Conservation (phyloP, 2,329 filamentous ascomycete genomes). For the Chaetomium olivaceum region DNA sequence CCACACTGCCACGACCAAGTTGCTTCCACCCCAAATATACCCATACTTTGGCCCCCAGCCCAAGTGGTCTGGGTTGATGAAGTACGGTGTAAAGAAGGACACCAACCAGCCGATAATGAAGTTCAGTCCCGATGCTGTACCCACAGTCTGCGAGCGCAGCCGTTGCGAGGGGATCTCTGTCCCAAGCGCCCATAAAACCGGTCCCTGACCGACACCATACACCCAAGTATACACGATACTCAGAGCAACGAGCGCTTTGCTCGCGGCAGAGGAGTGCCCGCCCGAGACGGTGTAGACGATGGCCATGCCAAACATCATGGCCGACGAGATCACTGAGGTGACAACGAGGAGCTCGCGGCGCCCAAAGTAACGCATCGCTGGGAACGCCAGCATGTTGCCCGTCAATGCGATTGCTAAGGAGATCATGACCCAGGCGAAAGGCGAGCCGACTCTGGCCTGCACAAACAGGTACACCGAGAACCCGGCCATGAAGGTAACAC, state of each 20-base stretch:
- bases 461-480: conserved; percentile 32
- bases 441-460: conserved; percentile 29
- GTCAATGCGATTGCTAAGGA: conserved; percentile 31
- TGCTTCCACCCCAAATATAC: conserved; percentile 33
- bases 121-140: conserved; percentile 29
- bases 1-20: conserved; percentile 41
- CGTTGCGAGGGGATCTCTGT: conserved; percentile 33
- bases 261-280: conserved; percentile 15
- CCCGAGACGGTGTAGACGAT: conserved; percentile 31
- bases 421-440: conserved; percentile 32
- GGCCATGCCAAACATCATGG: conserved; percentile 32
- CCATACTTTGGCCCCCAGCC: conserved; percentile 33
- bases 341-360: conserved; percentile 28
- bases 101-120: conserved; percentile 30
- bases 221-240: conserved; percentile 34
- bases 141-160: conserved; percentile 32
- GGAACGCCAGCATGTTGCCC: conserved; percentile 31
- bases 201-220: conserved; percentile 32
- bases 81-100: conserved; percentile 34
- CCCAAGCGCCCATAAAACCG: conserved; percentile 31
- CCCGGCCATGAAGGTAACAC: conserved; percentile 31
- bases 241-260: conserved; percentile 32
- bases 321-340: conserved; percentile 27
- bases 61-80: conserved; percentile 34
- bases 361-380: conserved; percentile 29